phyloP scores from a whole-genome alignment of 2,329 filamentous ascomycete species.

The Nigrospora osmanthi region DNA sequence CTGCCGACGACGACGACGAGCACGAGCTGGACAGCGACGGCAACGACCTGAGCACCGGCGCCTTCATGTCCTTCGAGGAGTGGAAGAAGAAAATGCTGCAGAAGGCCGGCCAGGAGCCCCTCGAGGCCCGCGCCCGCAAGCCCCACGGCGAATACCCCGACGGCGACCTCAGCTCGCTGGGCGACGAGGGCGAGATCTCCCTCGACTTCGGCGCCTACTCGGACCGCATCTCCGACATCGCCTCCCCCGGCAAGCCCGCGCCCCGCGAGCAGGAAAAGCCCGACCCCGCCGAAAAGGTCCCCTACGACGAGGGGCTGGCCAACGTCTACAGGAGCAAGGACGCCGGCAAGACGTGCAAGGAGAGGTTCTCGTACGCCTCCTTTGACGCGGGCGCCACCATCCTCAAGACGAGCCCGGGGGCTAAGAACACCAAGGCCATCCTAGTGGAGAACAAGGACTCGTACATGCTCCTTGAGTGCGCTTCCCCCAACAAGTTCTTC shows the following conservation, averaged over 20 bases:
- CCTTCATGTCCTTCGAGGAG: slow-evolving; percentile 95
- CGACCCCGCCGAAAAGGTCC: slow-evolving; percentile 31
- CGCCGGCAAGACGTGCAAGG: slow-evolving; percentile 94
- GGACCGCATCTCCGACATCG: slow-evolving; percentile 36
- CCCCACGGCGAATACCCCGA: slow-evolving; percentile 42
- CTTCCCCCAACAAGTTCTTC: slow-evolving; percentile 80
- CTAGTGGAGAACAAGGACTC: slow-evolving; percentile 96
- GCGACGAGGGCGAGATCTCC: slow-evolving; percentile 80
- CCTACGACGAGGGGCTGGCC: slow-evolving; percentile 40
- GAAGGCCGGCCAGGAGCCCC: slow-evolving; percentile 66
- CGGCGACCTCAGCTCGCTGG: slow-evolving; percentile 69
- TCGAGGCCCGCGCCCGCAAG: slow-evolving; percentile 60
- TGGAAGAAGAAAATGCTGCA: slow-evolving; percentile 94
- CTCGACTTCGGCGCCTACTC: slow-evolving; percentile 45
- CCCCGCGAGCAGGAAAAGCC: slow-evolving; percentile 16
- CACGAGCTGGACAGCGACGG: slow-evolving; percentile 52
- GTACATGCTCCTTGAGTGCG: slow-evolving; percentile 94
- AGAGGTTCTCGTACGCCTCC: slow-evolving; percentile 93
- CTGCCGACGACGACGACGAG: slow-evolving; percentile 30
- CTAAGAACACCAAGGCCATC: slow-evolving; percentile 82
- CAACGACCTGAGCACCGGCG: slow-evolving; percentile 51
- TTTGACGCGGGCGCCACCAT: slow-evolving; percentile 95
- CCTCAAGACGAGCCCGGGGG: slow-evolving; percentile 78
- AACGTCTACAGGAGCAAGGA: slow-evolving; percentile 71
- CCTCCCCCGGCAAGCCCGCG: slow-evolving; percentile 16